Percentiles rank a stretch among this genome's conserved stretches.
Evolutionary conservation across 179 eudicot genomes (phyloP).

Genomic region (Vitellaria paradoxa): DNA sequence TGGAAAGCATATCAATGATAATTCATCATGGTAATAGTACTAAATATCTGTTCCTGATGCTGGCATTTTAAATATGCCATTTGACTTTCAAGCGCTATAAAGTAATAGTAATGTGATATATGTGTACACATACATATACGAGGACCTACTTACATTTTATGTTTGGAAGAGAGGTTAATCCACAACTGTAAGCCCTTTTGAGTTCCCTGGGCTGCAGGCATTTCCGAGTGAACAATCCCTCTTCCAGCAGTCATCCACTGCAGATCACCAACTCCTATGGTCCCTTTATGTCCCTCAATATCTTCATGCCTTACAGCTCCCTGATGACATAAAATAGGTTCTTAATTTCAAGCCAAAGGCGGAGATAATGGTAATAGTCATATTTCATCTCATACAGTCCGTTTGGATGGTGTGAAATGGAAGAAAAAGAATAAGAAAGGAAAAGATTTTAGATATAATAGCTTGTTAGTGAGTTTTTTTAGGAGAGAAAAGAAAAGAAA

Average conservation of each 20-base stretch:
- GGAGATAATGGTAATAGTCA: no score
- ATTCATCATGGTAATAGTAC: not conserved
- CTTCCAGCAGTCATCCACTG: slow-evolving; percentile 99
- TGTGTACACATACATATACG: no score
- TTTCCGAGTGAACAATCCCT: slow-evolving; percentile 92
- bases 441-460: no score
- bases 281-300: slow-evolving; percentile 83
- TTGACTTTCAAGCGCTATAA: not conserved
- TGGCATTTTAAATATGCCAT: not conserved
- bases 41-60: no score
- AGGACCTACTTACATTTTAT: slow-evolving; percentile 58
- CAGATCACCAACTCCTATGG: slow-evolving; percentile 72
- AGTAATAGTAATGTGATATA: not conserved
- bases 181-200: slow-evolving; percentile 83
- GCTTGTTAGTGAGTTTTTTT: no score
- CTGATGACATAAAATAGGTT: slow-evolving; percentile 20
- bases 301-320: slow-evolving; percentile 85
- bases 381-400: no score
- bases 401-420: no score
- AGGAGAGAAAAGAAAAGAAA: no score
- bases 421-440: no score
- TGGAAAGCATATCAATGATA: not conserved
- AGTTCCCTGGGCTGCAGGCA: slow-evolving; percentile 75
- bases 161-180: slow-evolving; percentile 77
- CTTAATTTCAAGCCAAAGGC: no score